phyloP scores from a whole-genome alignment of 2,329 filamentous ascomycete genomes.

The Alternaria solani region DNA sequence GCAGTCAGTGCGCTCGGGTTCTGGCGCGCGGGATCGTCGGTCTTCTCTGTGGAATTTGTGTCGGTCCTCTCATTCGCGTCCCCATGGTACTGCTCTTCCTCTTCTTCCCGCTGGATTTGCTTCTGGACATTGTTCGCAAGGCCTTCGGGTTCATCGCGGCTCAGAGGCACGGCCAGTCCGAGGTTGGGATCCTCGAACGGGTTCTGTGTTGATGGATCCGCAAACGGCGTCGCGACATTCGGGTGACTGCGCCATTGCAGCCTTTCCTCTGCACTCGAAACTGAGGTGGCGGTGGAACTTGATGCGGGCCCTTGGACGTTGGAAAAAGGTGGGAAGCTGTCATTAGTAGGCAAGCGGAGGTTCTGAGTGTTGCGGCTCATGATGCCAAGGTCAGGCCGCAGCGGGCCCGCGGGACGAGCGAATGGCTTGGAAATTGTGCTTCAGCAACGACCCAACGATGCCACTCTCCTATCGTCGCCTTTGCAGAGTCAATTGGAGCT shows the following conservation, averaged over 20 bases:
- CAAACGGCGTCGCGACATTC: constrained; percentile 26
- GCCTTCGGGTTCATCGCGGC: background rate
- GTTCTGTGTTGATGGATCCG: constrained; percentile 17
- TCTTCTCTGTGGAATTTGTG: constrained; percentile 5
- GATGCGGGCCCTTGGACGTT: constrained; percentile 2
- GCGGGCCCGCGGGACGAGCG: constrained; percentile 13
- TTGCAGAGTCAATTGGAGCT: background rate
- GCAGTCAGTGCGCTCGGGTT: background rate
- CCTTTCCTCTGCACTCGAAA: constrained; percentile 30
- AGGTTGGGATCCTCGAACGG: constrained; percentile 33
- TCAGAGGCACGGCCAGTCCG: constrained; percentile 3
- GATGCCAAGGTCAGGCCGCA: constrained; percentile 15
- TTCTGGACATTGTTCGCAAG: background rate
- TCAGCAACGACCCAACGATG: constrained; percentile 7
- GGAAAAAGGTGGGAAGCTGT: constrained; percentile 13
- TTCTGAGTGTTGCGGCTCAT: constrained; percentile 17
- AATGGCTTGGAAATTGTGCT: constrained; percentile 1
- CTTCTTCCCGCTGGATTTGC: constrained; percentile 7
- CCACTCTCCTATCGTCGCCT: constrained; percentile 2
- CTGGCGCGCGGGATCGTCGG: background rate
- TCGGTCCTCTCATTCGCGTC: background rate
- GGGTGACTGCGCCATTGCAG: constrained; percentile 38
- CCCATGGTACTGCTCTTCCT: constrained; percentile 6
- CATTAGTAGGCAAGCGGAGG: constrained; percentile 12
- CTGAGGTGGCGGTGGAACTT: constrained; percentile 16